Percentiles rank a stretch among this genome's conserved stretches.
Conservation (phyloP, 129 eudicot species). For the Helianthus tuberosus region DNA sequence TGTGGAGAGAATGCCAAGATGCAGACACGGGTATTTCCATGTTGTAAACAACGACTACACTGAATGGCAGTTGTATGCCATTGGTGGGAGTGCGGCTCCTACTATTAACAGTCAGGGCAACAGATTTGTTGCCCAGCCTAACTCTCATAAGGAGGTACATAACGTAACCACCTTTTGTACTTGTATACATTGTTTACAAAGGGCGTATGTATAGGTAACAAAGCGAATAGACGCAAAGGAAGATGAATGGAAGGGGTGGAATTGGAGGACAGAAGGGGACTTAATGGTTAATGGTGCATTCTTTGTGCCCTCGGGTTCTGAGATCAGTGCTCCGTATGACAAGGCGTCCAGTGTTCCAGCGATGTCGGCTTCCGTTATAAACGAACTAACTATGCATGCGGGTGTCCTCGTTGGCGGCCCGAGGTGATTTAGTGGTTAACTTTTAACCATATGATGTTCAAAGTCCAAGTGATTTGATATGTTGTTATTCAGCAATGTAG, state of each 20-base stretch:
- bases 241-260: slow-evolving; percentile 79
- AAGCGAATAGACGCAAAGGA: slow-evolving; percentile 69
- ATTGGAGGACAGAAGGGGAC: slow-evolving; percentile 90
- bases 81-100: slow-evolving; percentile 94
- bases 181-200: not conserved
- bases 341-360: slow-evolving; percentile 73
- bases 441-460: slow-evolving; percentile 5
- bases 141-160: slow-evolving; percentile 78
- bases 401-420: slow-evolving; percentile 73
- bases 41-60: slow-evolving; percentile 90
- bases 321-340: slow-evolving; percentile 43
- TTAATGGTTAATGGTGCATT: slow-evolving; percentile 86
- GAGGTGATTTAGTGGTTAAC: slow-evolving; percentile 43
- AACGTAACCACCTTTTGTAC: not conserved
- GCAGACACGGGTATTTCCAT: slow-evolving; percentile 85
- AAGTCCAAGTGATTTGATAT: not conserved
- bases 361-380: slow-evolving; percentile 65
- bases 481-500: slow-evolving; percentile 30
- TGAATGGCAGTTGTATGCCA: slow-evolving; percentile 87
- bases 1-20: slow-evolving; percentile 87
- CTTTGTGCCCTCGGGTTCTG: slow-evolving; percentile 92
- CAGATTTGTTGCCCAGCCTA: slow-evolving; percentile 64
- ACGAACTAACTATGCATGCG: slow-evolving; percentile 76
- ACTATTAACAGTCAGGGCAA: slow-evolving; percentile 98
- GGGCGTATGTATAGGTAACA: slow-evolving; percentile 55